phyloP scores from a whole-genome alignment of 2,329 filamentous ascomycete species.

The Colletotrichum liriopes region DNA sequence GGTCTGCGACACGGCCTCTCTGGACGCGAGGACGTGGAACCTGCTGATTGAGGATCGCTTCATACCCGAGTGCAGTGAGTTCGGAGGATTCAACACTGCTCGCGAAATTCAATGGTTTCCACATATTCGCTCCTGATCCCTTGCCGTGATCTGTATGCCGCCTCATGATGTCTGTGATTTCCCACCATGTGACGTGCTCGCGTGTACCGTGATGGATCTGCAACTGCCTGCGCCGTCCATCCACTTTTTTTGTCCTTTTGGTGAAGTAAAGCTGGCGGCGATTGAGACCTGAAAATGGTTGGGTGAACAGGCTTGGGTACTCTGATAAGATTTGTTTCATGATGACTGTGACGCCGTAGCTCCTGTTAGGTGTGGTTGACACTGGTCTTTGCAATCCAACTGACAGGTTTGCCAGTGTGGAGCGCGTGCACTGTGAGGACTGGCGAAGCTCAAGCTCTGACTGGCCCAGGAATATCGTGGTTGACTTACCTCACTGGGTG shows the following conservation, averaged over 20 bases:
- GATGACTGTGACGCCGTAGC: not conserved
- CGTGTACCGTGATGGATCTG: conserved; percentile 22
- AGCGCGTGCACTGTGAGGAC: not conserved
- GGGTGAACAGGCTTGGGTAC: conserved; percentile 3
- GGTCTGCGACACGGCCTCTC: conserved; percentile 51
- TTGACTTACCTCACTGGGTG: not conserved
- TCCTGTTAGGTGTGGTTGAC: not conserved
- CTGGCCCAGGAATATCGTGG: no score
- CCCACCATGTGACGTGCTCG: conserved; percentile 10
- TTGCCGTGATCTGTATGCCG: not conserved
- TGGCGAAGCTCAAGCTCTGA: not conserved
- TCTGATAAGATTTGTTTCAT: conserved; percentile 24
- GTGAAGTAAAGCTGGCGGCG: not conserved
- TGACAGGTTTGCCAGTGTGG: not conserved
- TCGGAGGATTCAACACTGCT: conserved; percentile 65
- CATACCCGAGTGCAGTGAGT: conserved; percentile 70
- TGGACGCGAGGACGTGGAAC: conserved; percentile 73
- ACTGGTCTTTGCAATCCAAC: not conserved
- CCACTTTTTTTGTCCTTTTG: not conserved
- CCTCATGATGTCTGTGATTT: not conserved
- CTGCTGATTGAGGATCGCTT: conserved; percentile 75
- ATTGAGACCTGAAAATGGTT: not conserved
- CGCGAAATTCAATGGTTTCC: conserved; percentile 75
- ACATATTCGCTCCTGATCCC: conserved; percentile 10
- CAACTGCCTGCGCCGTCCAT: not conserved